Evolutionary conservation across 306 rosid genomes (phyloP).

Genomic region (Acacia acuminata): DNA sequence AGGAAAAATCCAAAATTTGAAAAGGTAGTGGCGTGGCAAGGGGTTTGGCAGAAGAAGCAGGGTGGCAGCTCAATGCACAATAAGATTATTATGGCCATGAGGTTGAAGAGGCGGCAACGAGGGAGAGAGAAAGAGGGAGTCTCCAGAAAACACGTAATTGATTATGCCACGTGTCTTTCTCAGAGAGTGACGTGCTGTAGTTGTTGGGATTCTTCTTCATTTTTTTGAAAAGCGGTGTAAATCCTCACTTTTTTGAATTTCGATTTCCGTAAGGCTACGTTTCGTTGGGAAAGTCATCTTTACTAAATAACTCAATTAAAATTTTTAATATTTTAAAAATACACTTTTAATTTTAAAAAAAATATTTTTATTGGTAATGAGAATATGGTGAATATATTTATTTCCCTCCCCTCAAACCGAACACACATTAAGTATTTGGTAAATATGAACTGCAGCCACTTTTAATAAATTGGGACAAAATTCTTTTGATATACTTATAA

Average conservation of each 20-base stretch:
- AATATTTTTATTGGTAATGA: too few relatives aligned
- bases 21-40: not conserved
- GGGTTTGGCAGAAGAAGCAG: not conserved
- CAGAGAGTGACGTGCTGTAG: constrained; percentile 14
- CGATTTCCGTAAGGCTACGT: not conserved
- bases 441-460: too few relatives aligned
- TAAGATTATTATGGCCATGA: not conserved
- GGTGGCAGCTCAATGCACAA: not conserved
- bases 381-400: too few relatives aligned
- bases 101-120: constrained; percentile 7
- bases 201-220: constrained; percentile 29
- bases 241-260: constrained; percentile 16
- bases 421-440: too few relatives aligned
- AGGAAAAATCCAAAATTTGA: constrained; percentile 22
- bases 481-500: too few relatives aligned
- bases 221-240: constrained; percentile 3
- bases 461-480: too few relatives aligned
- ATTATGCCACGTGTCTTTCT: constrained; percentile 28
- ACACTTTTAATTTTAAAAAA: too few relatives aligned
- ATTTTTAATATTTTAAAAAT: too few relatives aligned
- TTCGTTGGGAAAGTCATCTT: too few relatives aligned
- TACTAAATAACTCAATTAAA: too few relatives aligned
- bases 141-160: constrained; percentile 29
- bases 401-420: too few relatives aligned
- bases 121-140: not conserved